A percentile compares a stretch with the other conserved stretches of the same genome.
These are phyloP conservation scores for Pseudonectria foliicola DNA, from an alignment of 2,329 filamentous ascomycete genomes.

Conservation along the genomic window DNA sequence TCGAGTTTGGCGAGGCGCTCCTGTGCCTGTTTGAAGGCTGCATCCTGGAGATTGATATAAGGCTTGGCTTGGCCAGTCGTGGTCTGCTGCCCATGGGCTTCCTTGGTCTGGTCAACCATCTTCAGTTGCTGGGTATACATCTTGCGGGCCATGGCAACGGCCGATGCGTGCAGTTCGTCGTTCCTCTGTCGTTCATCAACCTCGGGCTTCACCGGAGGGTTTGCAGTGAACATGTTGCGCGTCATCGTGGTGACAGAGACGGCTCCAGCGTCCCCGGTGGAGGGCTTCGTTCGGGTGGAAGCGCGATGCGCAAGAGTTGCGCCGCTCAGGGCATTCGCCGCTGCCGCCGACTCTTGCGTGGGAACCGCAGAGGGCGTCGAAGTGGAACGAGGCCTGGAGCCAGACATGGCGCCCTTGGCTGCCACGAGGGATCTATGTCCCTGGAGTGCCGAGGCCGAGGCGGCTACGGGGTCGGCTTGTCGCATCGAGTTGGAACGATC, in stretches of 20 bases:
- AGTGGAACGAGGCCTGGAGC: slow-evolving; percentile 52
- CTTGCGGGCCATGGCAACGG: slow-evolving; percentile 80
- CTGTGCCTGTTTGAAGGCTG: slow-evolving; percentile 77
- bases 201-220: slow-evolving; percentile 65
- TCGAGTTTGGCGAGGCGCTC: slow-evolving; percentile 77
- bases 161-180: slow-evolving; percentile 71
- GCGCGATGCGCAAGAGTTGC: slow-evolving; percentile 60
- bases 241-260: slow-evolving; percentile 60
- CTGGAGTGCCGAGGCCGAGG: slow-evolving; percentile 35
- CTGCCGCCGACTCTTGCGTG: slow-evolving; percentile 33
- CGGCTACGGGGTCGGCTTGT: slow-evolving; percentile 12
- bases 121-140: slow-evolving; percentile 71
- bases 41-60: slow-evolving; percentile 67
- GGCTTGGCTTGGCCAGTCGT: slow-evolving; percentile 41
- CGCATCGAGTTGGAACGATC: slow-evolving; percentile 24
- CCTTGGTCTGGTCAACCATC: slow-evolving; percentile 45
- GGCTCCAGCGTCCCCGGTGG: slow-evolving; percentile 56
- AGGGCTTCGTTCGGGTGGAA: slow-evolving; percentile 35
- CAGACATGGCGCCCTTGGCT: slow-evolving; percentile 68
- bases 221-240: slow-evolving; percentile 69
- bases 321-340: slow-evolving; percentile 63
- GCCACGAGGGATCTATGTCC: slow-evolving; percentile 63
- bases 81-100: slow-evolving; percentile 27
- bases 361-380: slow-evolving; percentile 48
- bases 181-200: slow-evolving; percentile 65